These are phyloP conservation scores for Fraxinus baroniana DNA, from an alignment of 305 asterid species.

Conservation along the genomic window DNA sequence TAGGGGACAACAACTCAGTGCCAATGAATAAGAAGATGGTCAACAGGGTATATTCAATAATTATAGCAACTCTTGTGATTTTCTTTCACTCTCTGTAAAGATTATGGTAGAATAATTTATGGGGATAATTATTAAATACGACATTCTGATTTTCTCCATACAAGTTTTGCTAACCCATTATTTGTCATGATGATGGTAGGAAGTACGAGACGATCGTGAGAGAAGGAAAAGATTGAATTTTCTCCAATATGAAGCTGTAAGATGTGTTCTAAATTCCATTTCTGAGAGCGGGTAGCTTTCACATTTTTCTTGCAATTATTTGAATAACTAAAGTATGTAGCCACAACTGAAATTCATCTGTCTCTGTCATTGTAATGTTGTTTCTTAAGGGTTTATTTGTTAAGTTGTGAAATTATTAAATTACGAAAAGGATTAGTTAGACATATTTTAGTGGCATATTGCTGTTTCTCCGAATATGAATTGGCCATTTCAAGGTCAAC, in stretches of 20 bases:
- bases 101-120: not conserved
- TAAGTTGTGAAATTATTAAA: not conserved
- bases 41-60: conserved; percentile 34
- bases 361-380: not conserved
- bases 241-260: conserved; percentile 86
- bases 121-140: no score
- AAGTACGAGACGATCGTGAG: conserved; percentile 59
- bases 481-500: not conserved
- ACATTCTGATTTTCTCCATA: no score
- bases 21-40: conserved; percentile 75
- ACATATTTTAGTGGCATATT: not conserved
- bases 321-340: not conserved
- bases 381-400: not conserved
- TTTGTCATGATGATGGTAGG: conserved; percentile 48
- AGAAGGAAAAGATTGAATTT: conserved; percentile 65
- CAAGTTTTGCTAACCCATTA: conserved; percentile 7
- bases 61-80: not conserved
- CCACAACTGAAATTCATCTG: not conserved
- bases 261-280: conserved; percentile 27
- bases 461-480: not conserved
- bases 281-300: not conserved
- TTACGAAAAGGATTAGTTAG: not conserved
- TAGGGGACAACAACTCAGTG: conserved; percentile 58
- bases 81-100: not conserved
- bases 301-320: not conserved